phyloP scores from a whole-genome alignment of 345 rosid genomes.

The Citrus unshiu region DNA sequence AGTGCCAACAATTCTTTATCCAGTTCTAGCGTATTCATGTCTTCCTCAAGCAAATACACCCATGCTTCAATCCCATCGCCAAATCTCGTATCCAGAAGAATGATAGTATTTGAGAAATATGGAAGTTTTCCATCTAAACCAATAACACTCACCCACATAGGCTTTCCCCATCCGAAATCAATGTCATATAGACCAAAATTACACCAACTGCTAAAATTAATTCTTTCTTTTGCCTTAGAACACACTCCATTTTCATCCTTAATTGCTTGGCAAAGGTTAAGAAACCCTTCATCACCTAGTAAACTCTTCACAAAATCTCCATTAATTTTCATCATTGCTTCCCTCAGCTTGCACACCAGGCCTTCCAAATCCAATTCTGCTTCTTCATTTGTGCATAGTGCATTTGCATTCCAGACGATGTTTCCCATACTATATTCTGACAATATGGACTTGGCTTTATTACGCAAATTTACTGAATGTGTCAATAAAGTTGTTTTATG shows the following conservation, averaged over 20 bases:
- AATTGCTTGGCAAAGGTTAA: not conserved
- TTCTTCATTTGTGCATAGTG: constrained; percentile 4
- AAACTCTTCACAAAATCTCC: constrained; percentile 17
- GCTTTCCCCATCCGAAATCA: constrained; percentile 39
- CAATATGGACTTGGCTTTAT: constrained; percentile 18
- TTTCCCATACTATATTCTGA: constrained; percentile 43
- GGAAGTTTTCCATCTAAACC: not conserved
- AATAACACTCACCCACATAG: constrained; percentile 19
- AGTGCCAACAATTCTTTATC: constrained; percentile 12
- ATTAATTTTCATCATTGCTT: constrained; percentile 7
- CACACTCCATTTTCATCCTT: constrained; percentile 3
- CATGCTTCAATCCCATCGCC: constrained; percentile 25
- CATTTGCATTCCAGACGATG: constrained; percentile 28
- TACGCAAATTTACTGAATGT: constrained; percentile 33
- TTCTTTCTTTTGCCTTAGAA: constrained; percentile 2
- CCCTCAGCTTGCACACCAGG: constrained; percentile 7
- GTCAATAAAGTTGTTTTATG: constrained; percentile 31
- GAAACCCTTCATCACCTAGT: constrained; percentile 11
- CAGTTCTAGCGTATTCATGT: constrained; percentile 9
- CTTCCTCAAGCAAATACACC: constrained; percentile 21
- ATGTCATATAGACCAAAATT: not conserved
- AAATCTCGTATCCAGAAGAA: not conserved
- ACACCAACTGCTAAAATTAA: constrained; percentile 11
- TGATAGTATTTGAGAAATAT: not conserved
- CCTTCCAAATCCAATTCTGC: not conserved